Base-by-base conservation (phyloP, 257 asterid species). In the Capsicum baccatum region DNA sequence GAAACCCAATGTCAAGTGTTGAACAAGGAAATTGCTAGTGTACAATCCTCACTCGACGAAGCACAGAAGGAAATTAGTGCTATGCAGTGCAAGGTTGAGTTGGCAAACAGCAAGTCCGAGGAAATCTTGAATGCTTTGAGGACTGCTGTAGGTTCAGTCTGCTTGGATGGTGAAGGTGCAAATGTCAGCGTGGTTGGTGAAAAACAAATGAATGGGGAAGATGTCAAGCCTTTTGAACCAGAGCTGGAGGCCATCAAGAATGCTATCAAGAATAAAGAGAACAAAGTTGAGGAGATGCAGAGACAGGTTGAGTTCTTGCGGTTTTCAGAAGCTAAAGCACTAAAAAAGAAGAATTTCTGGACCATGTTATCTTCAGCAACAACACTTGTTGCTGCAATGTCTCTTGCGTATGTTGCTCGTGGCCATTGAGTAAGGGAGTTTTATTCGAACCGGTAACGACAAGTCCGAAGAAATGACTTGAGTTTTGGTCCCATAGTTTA, bases 301-400 rank as follows among this genome's bases (percentile, higher is more conserved):
- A 90, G 73, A 79, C 90, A 95, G 79, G 54, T 94, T 13, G 92
- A 91, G 87, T 7, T 39, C 48, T 87, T 94, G 68, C 86, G 88
- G 89, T 85, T 50, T 37, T 89, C 91, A 3, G 92, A 89, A 2
- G 92, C 79, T 42, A 91, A 89, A 57, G 97, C 92, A 67, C 91
- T 88, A 62, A 93, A 91, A 92, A 93, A 91, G 88, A 95, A 90
- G 90, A 91, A 90, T 89, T 90, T 96, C 60, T 94, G 94, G 97
- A 87, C 97, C 7, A 8, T 86, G 14, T 17, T 91, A 81, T 91
- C 98, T 47, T 96, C 98, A 3, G 96, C 96, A 16, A 93, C 98
- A 6, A 88, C 98, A 13, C 59, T 94, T 35, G 55, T 93, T 37
- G 97, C 97, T 47, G 97, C 97, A 0, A 55, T 89, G 76, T 87